Evolutionary conservation across 257 asterid genomes (phyloP).

Genomic region (Nicotiana paniculata): DNA sequence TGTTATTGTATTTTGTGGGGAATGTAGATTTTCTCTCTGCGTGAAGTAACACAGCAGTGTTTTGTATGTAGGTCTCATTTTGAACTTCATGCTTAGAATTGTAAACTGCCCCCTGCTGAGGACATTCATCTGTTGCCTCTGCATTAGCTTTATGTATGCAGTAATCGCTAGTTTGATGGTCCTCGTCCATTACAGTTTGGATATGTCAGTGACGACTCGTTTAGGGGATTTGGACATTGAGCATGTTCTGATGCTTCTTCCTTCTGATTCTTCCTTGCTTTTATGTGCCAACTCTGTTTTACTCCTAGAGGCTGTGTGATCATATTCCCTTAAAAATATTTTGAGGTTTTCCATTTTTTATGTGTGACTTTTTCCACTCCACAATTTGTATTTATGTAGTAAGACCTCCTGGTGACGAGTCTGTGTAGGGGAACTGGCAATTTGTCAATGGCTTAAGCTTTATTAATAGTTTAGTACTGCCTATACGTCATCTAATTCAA

Average conservation of each 20-base stretch:
- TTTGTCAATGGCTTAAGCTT: background rate
- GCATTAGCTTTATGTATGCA: background rate
- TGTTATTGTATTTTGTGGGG: background rate
- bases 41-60: background rate
- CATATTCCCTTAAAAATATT: background rate
- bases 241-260: background rate
- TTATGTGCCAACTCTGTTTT: background rate
- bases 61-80: background rate
- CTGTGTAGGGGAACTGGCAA: background rate
- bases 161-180: background rate
- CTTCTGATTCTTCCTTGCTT: background rate
- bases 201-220: background rate
- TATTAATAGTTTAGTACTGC: background rate
- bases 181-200: background rate
- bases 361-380: background rate
- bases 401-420: background rate
- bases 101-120: background rate
- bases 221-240: background rate
- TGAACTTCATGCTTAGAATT: background rate
- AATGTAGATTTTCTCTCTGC: background rate
- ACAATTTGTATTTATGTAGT: background rate
- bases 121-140: background rate
- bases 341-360: background rate
- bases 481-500: background rate
- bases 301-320: background rate